These are phyloP conservation scores for Phytophthora syringae DNA, from an alignment of 352 stramenopile genomes.

Conservation along the genomic window DNA sequence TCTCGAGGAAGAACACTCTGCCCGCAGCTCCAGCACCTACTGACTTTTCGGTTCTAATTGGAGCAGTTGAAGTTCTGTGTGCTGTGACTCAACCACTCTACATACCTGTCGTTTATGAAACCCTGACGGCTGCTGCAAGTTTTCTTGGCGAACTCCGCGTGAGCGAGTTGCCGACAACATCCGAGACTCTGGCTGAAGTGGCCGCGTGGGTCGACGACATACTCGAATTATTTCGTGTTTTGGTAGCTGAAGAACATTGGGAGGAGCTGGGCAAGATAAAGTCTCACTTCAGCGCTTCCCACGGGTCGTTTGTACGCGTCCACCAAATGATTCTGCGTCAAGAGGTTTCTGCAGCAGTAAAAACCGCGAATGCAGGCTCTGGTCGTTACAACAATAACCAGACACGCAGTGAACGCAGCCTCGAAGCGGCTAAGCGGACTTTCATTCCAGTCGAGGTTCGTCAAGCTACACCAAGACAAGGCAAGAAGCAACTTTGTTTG, in stretches of 20 bases:
- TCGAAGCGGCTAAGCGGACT: neutral
- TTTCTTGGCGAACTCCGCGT: neutral
- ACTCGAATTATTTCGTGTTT: slow-evolving; percentile 10
- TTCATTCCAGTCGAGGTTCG: neutral
- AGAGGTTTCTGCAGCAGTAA: neutral
- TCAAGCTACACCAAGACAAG: neutral
- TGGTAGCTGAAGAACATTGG: slow-evolving; percentile 1
- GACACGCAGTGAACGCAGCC: no score
- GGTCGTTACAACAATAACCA: neutral
- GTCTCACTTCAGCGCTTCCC: neutral
- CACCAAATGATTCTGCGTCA: slow-evolving; percentile 4
- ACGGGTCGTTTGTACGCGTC: slow-evolving; percentile 5
- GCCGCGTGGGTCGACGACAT: slow-evolving; percentile 6
- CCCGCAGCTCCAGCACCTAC: neutral
- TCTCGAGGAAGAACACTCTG: neutral
- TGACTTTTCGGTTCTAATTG: neutral
- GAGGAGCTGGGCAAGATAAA: slow-evolving; percentile 2
- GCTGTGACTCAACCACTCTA: neutral
- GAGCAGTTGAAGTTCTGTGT: neutral
- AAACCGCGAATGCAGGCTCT: neutral
- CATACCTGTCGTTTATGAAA: neutral
- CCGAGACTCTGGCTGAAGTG: neutral
- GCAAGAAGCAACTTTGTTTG: neutral
- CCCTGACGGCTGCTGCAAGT: neutral
- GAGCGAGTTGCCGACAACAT: slow-evolving; percentile 1